These are phyloP conservation scores for Clarireedia homoeocarpa DNA, from an alignment of 2,329 filamentous ascomycete genomes.

Conservation along the genomic window DNA sequence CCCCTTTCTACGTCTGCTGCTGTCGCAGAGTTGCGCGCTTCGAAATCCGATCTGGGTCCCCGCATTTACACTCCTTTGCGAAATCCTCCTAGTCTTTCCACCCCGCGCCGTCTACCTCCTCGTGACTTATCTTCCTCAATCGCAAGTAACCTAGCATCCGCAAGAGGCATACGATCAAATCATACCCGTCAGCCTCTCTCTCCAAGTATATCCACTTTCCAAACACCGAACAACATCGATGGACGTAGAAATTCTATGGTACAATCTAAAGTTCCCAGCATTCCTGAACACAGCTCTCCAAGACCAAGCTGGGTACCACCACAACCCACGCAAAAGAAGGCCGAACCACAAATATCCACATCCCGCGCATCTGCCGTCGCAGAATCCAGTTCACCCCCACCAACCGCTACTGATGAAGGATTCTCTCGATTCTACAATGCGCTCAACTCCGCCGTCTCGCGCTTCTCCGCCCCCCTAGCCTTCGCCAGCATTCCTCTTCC, in stretches of 20 bases:
- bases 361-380: constrained; percentile 29
- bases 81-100: constrained; percentile 21
- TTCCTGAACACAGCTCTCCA: constrained; percentile 41
- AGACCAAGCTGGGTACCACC: constrained; percentile 47
- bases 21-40: constrained; percentile 27
- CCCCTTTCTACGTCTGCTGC: constrained; percentile 26
- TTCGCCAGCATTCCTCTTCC: constrained; percentile 91
- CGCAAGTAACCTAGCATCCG: constrained; percentile 79
- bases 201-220: constrained; percentile 66
- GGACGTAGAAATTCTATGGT: constrained; percentile 42
- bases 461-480: constrained; percentile 80
- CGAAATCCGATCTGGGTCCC: constrained; percentile 26
- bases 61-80: constrained; percentile 22
- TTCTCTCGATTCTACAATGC: constrained; percentile 90
- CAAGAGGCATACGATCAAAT: constrained; percentile 65
- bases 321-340: constrained; percentile 25
- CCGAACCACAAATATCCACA: constrained; percentile 20
- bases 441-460: constrained; percentile 82
- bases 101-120: constrained; percentile 37
- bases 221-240: constrained; percentile 63
- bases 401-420: constrained; percentile 55
- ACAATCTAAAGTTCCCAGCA: constrained; percentile 42
- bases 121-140: constrained; percentile 76
- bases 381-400: constrained; percentile 18
- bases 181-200: constrained; percentile 60